A percentile compares a stretch with the other conserved stretches of the same genome.
Conservation (phyloP, 257 asterid genomes). For the Przewalskia tangutica region DNA sequence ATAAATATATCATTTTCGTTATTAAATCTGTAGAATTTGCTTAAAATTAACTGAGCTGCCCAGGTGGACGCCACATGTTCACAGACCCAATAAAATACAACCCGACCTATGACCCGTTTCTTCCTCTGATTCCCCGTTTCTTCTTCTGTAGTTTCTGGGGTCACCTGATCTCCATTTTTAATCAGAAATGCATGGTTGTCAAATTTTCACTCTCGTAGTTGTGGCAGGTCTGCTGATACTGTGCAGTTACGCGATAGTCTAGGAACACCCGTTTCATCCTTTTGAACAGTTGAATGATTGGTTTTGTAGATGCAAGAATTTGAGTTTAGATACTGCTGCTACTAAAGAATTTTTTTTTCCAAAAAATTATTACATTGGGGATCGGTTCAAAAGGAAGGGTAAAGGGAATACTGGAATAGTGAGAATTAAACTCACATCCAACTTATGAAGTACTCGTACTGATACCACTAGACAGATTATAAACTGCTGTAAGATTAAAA, state of each 20-base stretch:
- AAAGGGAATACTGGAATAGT: too few relatives aligned
- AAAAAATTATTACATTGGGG: neutral
- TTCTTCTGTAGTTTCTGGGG: neutral
- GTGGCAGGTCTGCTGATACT: neutral
- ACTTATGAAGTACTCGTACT: neutral
- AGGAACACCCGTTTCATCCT: neutral
- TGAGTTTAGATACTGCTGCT: neutral
- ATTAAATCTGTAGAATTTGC: too few relatives aligned
- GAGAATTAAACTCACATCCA: neutral
- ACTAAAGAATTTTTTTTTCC: neutral
- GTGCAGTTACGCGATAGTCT: neutral
- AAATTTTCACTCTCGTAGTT: neutral
- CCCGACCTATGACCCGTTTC: too few relatives aligned
- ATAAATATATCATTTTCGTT: too few relatives aligned
- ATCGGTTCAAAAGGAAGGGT: neutral
- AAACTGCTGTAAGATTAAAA: conserved; percentile 4
- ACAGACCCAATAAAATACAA: too few relatives aligned
- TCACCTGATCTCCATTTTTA: neutral
- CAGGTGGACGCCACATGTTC: too few relatives aligned
- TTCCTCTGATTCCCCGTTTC: neutral
- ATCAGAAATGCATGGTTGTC: conserved; percentile 1
- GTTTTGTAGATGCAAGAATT: neutral
- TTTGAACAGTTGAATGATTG: neutral
- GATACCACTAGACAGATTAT: neutral
- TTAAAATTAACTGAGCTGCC: too few relatives aligned